These are phyloP conservation scores for Diaporthe humulicola DNA, from an alignment of 2,329 filamentous ascomycete species.

Conservation along the genomic window DNA sequence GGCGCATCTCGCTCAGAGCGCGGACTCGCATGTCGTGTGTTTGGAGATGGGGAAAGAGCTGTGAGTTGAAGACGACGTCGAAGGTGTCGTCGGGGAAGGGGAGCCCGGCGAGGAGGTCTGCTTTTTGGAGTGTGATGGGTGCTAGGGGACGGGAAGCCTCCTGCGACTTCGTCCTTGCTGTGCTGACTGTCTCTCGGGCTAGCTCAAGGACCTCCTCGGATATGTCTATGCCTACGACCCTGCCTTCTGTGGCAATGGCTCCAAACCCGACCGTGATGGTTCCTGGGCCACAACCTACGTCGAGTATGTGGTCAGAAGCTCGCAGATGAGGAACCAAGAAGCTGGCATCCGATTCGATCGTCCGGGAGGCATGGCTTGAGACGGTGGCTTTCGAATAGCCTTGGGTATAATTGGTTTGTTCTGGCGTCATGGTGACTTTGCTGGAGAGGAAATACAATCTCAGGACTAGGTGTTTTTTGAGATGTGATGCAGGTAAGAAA, in stretches of 20 bases:
- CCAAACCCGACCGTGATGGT: constrained; percentile 37
- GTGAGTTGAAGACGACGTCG: constrained; percentile 48
- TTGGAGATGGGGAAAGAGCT: constrained; percentile 46
- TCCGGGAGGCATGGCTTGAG: constrained; percentile 34
- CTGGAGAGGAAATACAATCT: background rate
- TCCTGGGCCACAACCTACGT: constrained; percentile 36
- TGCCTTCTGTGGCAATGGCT: constrained; percentile 13
- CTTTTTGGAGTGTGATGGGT: constrained; percentile 12
- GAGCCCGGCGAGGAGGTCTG: constrained; percentile 46
- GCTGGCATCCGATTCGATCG: constrained; percentile 31
- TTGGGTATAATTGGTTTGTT: constrained; percentile 20
- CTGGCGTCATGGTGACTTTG: background rate
- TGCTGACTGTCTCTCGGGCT: background rate
- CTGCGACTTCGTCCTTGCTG: background rate
- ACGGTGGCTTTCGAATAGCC: constrained; percentile 34
- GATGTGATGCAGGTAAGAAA: background rate
- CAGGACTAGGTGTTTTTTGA: background rate
- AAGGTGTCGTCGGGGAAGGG: constrained; percentile 48
- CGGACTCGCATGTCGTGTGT: constrained; percentile 40
- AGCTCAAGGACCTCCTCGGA: constrained; percentile 13
- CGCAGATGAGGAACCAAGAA: constrained; percentile 33
- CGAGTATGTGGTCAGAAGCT: constrained; percentile 9
- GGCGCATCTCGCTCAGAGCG: constrained; percentile 48
- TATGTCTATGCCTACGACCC: constrained; percentile 32
- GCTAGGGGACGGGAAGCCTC: background rate